Evolutionary conservation across 192 early-diverging fungal species (phyloP).

Genomic region (Gamsiella multidivaricata): DNA sequence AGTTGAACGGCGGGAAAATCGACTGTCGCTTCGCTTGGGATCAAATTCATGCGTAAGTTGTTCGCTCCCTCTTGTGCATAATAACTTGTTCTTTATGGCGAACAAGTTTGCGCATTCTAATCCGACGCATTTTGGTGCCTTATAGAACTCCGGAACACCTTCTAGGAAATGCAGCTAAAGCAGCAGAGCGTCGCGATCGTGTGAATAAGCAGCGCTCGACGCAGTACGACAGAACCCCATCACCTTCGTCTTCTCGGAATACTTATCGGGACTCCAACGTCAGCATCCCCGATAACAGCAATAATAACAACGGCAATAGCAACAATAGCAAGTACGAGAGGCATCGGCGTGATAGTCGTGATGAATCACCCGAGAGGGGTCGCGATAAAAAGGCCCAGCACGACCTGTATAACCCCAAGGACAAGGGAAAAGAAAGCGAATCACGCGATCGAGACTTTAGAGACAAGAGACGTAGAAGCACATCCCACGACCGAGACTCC

Average conservation of each 20-base stretch:
- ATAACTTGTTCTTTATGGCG: not conserved
- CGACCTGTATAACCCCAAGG: not conserved
- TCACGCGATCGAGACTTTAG: slow-evolving; percentile 15
- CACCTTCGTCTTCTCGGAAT: not conserved
- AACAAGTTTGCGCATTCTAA: too few species aligned
- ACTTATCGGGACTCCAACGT: not conserved
- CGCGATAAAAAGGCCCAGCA: not conserved
- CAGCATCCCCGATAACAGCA: not conserved
- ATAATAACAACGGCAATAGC: too few species aligned
- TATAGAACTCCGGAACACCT: slow-evolving; percentile 6
- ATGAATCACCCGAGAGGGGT: slow-evolving; percentile 1
- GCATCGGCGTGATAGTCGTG: slow-evolving; percentile 1
- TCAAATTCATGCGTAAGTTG: slow-evolving; percentile 1
- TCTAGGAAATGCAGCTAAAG: not conserved
- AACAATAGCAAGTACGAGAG: not conserved
- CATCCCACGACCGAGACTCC: not conserved
- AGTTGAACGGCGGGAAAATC: slow-evolving; percentile 51
- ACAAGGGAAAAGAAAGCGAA: slow-evolving; percentile 1
- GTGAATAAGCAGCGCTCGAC: not conserved
- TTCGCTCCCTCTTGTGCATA: not conserved
- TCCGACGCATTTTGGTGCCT: not conserved
- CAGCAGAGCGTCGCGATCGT: not conserved
- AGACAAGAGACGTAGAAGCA: too few species aligned
- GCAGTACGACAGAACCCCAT: not conserved
- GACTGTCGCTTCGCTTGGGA: slow-evolving; percentile 60